Conservation (phyloP, 208 protist species). For the Tritrichomonas foetus region DNA sequence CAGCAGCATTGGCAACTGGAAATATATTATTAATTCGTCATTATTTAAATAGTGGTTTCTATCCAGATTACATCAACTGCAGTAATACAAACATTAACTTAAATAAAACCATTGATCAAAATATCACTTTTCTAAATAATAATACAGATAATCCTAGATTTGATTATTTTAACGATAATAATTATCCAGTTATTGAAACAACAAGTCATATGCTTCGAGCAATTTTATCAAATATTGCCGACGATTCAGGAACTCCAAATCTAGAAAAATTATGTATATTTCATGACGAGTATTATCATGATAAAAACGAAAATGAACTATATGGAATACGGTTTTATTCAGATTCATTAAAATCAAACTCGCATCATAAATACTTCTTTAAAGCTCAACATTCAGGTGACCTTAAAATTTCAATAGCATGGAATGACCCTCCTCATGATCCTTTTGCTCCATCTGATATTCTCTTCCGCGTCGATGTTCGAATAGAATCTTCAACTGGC, state of each 20-base stretch:
- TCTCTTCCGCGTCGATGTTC: not conserved
- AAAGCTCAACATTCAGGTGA: not conserved
- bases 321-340: not conserved
- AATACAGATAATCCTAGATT: no score
- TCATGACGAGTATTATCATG: not conserved
- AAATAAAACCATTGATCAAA: no score
- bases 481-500: not conserved
- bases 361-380: not conserved
- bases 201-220: not conserved
- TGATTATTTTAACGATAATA: no score
- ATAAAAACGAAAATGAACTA: not conserved
- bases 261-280: not conserved
- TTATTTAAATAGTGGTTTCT: not conserved
- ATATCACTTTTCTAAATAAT: no score
- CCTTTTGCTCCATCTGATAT: not conserved
- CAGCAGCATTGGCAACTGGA: not conserved
- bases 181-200: no score
- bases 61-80: not conserved
- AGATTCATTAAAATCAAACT: not conserved
- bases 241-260: not conserved
- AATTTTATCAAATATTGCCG: not conserved
- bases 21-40: not conserved
- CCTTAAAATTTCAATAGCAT: not conserved
- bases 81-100: not conserved
- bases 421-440: conserved; percentile 8